Percentiles rank a stretch among this genome's conserved stretches.
phyloP scores from a whole-genome alignment of 2,329 filamentous ascomycete species.

The Lachnellula hyalina region DNA sequence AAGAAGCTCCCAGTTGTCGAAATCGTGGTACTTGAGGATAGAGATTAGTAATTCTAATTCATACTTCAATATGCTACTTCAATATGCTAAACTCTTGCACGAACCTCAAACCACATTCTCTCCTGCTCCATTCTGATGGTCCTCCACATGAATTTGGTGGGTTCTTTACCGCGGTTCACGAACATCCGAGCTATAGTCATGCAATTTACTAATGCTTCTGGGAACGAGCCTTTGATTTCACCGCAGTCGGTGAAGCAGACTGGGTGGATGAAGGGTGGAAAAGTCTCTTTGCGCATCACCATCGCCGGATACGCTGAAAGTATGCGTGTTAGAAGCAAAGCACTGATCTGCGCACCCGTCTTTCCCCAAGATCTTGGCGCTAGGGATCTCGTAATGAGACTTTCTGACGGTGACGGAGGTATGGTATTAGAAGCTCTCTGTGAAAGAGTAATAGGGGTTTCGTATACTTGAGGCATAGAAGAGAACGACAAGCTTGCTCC shows the following conservation, averaged over 20 bases:
- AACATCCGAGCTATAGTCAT: conserved; percentile 4
- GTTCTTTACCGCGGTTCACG: not conserved
- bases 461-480: not conserved
- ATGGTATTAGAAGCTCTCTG: too few relatives aligned
- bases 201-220: not conserved
- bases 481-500: too few relatives aligned
- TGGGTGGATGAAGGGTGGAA: conserved; percentile 1
- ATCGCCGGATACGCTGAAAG: not conserved
- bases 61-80: not conserved
- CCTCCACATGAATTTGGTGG: conserved; percentile 1
- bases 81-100: not conserved
- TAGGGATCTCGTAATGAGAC: not conserved
- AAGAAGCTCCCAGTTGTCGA: conserved; percentile 2
- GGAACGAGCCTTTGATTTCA: not conserved
- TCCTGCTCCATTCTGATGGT: not conserved
- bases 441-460: not conserved
- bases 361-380: not conserved
- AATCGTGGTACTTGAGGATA: not conserved
- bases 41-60: not conserved
- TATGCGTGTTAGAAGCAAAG: not conserved
- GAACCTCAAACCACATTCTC: not conserved
- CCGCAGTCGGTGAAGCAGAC: not conserved
- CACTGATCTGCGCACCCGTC: not conserved
- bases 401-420: not conserved
- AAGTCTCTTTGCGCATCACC: not conserved